Evolutionary conservation across 139 green algal genomes (phyloP).

Genomic region (Chlamydomonas schloesseri): DNA sequence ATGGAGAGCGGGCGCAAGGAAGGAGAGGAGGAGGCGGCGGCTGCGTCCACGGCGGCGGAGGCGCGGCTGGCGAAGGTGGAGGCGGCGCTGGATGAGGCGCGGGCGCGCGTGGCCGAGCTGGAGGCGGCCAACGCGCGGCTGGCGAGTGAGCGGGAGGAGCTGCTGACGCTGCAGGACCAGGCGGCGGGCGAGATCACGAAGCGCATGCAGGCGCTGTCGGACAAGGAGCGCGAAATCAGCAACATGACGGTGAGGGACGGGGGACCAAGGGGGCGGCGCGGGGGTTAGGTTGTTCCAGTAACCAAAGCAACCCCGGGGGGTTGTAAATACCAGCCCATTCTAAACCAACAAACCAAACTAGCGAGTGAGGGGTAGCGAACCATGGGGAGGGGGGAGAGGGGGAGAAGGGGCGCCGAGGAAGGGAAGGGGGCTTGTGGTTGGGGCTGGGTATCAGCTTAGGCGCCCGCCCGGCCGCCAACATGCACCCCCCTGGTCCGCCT

Average conservation of each 20-base stretch:
- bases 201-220: constrained; percentile 13
- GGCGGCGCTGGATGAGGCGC: neutral
- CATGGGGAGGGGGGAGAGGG: no score
- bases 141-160: constrained; percentile 31
- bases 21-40: neutral
- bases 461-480: no score
- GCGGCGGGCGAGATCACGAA: constrained; percentile 28
- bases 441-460: no score
- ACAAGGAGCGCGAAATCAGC: constrained; percentile 16
- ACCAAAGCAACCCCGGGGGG: no score
- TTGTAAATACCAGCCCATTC: no score
- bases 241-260: constrained; percentile 11
- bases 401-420: no score
- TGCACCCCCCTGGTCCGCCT: neutral
- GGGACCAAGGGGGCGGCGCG: no score
- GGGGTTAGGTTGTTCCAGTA: no score
- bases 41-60: neutral
- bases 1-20: neutral
- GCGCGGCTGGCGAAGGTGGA: constrained; percentile 12
- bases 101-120: constrained; percentile 2
- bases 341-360: no score
- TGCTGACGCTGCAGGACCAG: constrained; percentile 51
- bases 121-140: constrained; percentile 13
- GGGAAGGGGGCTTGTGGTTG: no score
- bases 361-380: no score